These are phyloP conservation scores for Erodium trifolium DNA, from an alignment of 441 rosid genomes.

Conservation along the genomic window DNA sequence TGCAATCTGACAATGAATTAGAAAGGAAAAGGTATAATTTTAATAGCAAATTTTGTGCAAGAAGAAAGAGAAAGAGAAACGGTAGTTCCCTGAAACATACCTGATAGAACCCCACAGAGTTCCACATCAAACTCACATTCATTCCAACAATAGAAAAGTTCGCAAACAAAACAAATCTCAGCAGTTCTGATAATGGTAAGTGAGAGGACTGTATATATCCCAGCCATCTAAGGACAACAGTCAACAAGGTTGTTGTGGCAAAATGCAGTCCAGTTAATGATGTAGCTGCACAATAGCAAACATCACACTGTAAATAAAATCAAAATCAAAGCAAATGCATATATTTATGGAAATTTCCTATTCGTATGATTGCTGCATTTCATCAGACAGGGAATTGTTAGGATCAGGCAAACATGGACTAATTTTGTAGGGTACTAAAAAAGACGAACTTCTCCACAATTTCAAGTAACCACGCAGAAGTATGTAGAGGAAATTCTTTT, in stretches of 20 bases:
- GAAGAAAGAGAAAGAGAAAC: neutral
- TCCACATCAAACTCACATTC: constrained; percentile 98
- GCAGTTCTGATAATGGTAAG: constrained; percentile 62
- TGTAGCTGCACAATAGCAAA: constrained; percentile 56
- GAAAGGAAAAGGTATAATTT: neutral
- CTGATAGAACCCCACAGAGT: constrained; percentile 98
- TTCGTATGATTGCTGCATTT: neutral
- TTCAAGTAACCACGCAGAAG: neutral
- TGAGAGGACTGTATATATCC: constrained; percentile 77
- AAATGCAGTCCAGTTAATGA: constrained; percentile 95
- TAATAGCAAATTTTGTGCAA: constrained; percentile 15
- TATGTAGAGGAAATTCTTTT: neutral
- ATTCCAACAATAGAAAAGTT: constrained; percentile 99
- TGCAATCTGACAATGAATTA: constrained; percentile 57
- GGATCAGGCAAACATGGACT: neutral
- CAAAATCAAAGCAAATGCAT: constrained; percentile 1
- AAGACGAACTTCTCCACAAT: neutral
- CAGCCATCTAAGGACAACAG: constrained; percentile 63
- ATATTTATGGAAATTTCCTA: neutral
- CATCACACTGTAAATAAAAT: constrained; percentile 15
- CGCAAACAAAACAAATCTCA: constrained; percentile 76
- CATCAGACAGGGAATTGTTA: neutral
- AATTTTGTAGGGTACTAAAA: neutral
- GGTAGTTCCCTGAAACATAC: constrained; percentile 26
- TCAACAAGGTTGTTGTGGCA: constrained; percentile 78